Conservation (phyloP, 371 early-diverging fungal species). For the Ecytonucleospora hepatopenaei region DNA sequence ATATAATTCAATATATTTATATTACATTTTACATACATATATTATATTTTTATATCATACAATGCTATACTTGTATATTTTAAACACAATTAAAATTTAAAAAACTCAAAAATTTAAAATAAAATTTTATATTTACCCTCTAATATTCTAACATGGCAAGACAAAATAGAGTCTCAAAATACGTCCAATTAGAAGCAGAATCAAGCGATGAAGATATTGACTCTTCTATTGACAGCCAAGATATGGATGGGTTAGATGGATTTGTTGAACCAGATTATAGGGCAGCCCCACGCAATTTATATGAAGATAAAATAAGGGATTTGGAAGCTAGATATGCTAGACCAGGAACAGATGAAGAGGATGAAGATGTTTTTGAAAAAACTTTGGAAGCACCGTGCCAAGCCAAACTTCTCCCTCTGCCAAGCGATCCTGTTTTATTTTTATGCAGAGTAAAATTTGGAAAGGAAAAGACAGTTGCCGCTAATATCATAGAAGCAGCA, state of each 20-base stretch:
- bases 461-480: conserved; percentile 45
- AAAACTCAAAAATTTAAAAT: no score
- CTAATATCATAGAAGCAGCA: conserved; percentile 26
- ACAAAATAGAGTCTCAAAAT: no score
- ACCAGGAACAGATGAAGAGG: conserved; percentile 40
- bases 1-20: no score
- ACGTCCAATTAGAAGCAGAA: conserved; percentile 51
- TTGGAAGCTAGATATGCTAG: background rate
- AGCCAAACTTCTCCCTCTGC: conserved; percentile 36
- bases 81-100: background rate
- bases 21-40: background rate
- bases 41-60: background rate
- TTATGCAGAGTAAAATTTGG: conserved; percentile 45
- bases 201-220: conserved; percentile 25
- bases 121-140: no score
- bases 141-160: no score
- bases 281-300: conserved; percentile 14
- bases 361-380: conserved; percentile 28
- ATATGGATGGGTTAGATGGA: conserved; percentile 24
- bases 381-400: conserved; percentile 5
- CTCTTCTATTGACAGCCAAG: conserved; percentile 15
- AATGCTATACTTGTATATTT: background rate
- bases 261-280: background rate
- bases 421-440: conserved; percentile 51
- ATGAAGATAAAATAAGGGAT: conserved; percentile 24